These are phyloP conservation scores for Exophiala calicioides DNA, from an alignment of 2,329 filamentous ascomycete genomes.

Conservation along the genomic window DNA sequence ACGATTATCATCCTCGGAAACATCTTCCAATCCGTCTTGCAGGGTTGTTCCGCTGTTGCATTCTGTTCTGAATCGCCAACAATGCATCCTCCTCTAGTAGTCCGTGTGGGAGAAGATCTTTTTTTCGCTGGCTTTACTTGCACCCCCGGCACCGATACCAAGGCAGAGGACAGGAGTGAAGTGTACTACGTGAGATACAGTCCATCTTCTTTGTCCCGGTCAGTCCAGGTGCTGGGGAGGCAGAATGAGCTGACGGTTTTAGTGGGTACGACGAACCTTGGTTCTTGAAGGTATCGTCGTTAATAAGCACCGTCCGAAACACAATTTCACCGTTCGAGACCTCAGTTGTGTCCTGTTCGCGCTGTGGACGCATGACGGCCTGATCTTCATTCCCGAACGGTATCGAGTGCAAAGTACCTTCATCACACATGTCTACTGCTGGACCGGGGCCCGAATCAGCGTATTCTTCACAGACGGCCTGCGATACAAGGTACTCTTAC, in stretches of 20 bases:
- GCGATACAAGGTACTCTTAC: constrained; percentile 13
- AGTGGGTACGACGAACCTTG: constrained; percentile 15
- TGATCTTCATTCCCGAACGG: constrained; percentile 21
- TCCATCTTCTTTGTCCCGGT: no score
- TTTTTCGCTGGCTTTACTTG: constrained; percentile 25
- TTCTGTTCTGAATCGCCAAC: no score
- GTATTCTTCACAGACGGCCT: constrained; percentile 23
- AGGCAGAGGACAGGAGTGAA: constrained; percentile 20
- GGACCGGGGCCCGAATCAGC: constrained; percentile 22
- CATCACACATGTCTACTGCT: constrained; percentile 23
- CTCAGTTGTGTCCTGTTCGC: constrained; percentile 14
- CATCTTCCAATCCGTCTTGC: no score
- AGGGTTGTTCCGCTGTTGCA: no score
- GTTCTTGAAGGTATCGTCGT: constrained; percentile 20
- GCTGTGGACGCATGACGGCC: constrained; percentile 21
- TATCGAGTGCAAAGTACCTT: constrained; percentile 20
- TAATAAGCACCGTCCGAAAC: constrained; percentile 23
- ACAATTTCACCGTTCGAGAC: constrained; percentile 20
- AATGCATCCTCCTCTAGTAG: no score
- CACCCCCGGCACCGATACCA: constrained; percentile 11
- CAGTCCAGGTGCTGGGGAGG: no score
- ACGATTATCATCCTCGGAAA: no score
- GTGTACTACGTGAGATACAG: constrained; percentile 23
- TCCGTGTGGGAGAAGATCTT: no score
- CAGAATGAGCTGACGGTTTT: no score